Base-by-base conservation (phyloP, 345 rosid genomes). In the Hibiscus mutabilis region DNA sequence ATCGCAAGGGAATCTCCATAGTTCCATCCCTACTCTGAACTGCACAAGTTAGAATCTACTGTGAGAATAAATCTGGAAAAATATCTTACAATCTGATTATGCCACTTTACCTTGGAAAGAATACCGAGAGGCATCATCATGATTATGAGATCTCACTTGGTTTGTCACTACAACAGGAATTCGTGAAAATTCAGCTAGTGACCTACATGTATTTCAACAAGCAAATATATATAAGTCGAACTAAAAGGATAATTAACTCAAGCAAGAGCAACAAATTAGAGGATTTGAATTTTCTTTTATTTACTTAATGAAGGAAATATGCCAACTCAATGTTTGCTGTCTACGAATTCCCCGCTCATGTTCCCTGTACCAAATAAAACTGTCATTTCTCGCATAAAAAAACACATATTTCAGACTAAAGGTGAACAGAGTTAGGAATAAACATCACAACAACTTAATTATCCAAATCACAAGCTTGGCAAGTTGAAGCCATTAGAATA, bases 121-220 rank as follows among this genome's bases (percentile, higher is more conserved):
- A 69, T 88, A 87, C 42, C 75, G 85, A 76, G 79, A 76, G 18
- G 79, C 69, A 71, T 79, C 88, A 52, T 86, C 79, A 27, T 19
- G 78, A 80, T 76, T 84, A 67, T 84, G 97, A 62, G 92, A 87
- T 83, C 91, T 84, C 79, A 89, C 97, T 91, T 89, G 98, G 77
- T 90, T 92, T 69, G 97, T 93, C 64, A 93, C 97, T 37, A 91
- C 72, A 53, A 93, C 74, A 66, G 91, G 98, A 73, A 93, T 87
- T 82, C 89, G 77, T 12, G 93, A 88, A 76, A 88, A 81, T 63
- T 91, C 97, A 75, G 96, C 94, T 49, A 91, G 91, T 22, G 96
- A 89, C 88, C 97, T 91, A 72, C 55, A 56, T 6, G 46, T 19
- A 49, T 74, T 73, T 74, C 18, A 35, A 64, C 5, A 59, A 68